Conservation (phyloP, 164 flowering plant species). For the Tinospora cordifolia region DNA sequence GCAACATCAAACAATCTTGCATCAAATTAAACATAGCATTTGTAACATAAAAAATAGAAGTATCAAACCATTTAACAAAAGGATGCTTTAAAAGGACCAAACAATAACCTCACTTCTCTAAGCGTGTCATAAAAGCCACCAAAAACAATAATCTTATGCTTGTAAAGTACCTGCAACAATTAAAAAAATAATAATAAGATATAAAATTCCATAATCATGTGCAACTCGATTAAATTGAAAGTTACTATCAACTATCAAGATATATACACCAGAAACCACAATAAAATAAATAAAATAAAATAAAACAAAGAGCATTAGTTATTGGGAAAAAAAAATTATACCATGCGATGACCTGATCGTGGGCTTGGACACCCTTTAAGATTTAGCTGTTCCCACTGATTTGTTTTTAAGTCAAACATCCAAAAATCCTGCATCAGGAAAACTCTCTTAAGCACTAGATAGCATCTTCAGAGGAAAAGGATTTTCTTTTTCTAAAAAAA, state of each 20-base stretch:
- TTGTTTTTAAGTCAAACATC: slow-evolving; percentile 88
- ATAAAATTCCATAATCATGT: background rate
- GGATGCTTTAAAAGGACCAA: slow-evolving; percentile 19
- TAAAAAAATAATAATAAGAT: background rate
- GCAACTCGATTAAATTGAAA: background rate
- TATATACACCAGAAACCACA: background rate
- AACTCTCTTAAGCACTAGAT: background rate
- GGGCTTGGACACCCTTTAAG: slow-evolving; percentile 95
- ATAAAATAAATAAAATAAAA: background rate
- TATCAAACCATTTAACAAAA: background rate
- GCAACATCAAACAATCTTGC: background rate
- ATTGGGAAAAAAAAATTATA: slow-evolving; percentile 18
- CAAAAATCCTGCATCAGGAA: slow-evolving; percentile 70
- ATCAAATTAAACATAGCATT: background rate
- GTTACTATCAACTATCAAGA: too few species aligned
- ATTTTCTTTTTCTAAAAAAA: background rate
- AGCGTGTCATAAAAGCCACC: slow-evolving; percentile 99
- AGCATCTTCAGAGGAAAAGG: background rate
- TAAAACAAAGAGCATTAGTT: background rate
- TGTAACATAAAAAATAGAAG: background rate
- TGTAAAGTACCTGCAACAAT: slow-evolving; percentile 71
- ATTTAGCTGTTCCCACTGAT: slow-evolving; percentile 95
- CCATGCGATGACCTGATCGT: slow-evolving; percentile 99
- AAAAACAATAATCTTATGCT: slow-evolving; percentile 89
- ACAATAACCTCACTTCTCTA: slow-evolving; percentile 94